Evolutionary conservation across 306 rosid species (phyloP).

Genomic region (Benincasa hispida): DNA sequence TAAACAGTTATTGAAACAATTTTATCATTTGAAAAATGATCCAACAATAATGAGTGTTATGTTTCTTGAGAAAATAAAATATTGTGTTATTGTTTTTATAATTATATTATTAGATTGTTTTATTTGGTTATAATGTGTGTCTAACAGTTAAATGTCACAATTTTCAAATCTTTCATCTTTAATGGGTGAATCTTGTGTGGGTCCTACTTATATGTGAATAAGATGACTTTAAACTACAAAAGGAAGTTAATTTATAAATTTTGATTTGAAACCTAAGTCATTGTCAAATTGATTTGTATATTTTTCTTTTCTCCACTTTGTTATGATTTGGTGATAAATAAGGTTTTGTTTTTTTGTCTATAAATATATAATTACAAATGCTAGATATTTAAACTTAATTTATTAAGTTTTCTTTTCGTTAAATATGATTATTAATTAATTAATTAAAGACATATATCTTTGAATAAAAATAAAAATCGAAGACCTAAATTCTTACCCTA

Average conservation of each 20-base stretch:
- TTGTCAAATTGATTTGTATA: background rate
- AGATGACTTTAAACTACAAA: background rate
- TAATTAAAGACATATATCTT: no score
- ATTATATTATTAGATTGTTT: background rate
- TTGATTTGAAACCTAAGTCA: background rate
- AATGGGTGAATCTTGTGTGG: constrained; percentile 1
- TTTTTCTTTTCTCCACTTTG: background rate
- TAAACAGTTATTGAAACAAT: background rate
- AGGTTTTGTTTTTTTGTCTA: background rate
- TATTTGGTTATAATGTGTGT: background rate
- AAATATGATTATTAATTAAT: no score
- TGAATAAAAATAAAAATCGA: no score
- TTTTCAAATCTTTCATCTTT: constrained; percentile 5
- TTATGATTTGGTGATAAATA: background rate
- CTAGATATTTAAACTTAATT: no score
- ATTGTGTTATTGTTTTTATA: background rate
- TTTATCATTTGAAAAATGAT: background rate
- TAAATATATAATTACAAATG: background rate
- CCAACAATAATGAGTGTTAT: background rate
- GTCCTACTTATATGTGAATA: background rate
- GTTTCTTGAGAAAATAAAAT: background rate
- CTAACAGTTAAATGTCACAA: background rate
- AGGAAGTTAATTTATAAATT: background rate
- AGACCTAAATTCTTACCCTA: no score
- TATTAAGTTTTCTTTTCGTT: no score